phyloP scores from a whole-genome alignment of 345 rosid genomes.

The Raphanus sativus region DNA sequence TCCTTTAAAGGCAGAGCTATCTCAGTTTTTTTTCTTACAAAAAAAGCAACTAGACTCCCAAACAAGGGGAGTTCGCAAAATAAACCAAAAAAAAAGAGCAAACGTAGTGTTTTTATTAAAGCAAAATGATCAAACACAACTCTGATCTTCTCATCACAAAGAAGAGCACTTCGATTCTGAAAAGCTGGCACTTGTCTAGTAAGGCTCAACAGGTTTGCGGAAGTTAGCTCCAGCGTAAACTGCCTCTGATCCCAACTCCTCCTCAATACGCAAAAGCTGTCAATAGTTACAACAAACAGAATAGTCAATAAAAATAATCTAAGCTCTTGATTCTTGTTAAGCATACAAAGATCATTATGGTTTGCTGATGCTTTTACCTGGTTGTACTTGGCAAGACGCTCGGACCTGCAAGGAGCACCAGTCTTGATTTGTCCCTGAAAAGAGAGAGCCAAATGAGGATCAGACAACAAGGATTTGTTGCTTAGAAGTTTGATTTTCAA shows the following conservation, averaged over 20 bases:
- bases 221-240: conserved; percentile 81
- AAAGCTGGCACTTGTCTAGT: conserved; percentile 41
- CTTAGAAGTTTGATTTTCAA: no score
- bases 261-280: conserved; percentile 89
- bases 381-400: conserved; percentile 93
- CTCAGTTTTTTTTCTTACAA: conserved; percentile 25
- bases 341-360: not conserved
- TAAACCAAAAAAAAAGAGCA: not conserved
- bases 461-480: not conserved
- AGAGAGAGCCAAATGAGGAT: not conserved
- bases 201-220: conserved; percentile 87
- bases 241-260: conserved; percentile 84
- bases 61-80: conserved; percentile 7
- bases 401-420: conserved; percentile 53
- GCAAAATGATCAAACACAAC: conserved; percentile 15
- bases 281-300: not conserved
- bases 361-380: conserved; percentile 53
- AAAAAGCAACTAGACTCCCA: conserved; percentile 12
- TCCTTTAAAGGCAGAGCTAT: not conserved
- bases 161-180: not conserved
- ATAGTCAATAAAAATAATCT: not conserved
- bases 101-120: conserved; percentile 21
- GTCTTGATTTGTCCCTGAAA: conserved; percentile 79
- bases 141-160: conserved; percentile 14
- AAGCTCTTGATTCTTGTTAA: not conserved